Conservation (phyloP, 2,329 filamentous ascomycete species). For the Botrytis fabae region DNA sequence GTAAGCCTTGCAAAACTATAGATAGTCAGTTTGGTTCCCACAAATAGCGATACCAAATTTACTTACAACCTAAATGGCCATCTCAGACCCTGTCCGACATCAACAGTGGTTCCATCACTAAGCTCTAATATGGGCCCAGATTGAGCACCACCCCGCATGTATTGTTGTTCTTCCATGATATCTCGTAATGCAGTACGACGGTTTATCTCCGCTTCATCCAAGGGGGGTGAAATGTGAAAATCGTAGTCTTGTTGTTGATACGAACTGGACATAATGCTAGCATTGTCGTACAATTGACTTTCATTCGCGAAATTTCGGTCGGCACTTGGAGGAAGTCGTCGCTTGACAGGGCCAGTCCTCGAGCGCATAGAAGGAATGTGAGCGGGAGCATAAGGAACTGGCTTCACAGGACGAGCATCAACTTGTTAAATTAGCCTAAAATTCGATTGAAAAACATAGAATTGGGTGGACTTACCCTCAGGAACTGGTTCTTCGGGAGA, state of each 20-base stretch:
- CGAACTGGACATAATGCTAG: conserved; percentile 39
- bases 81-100: not conserved
- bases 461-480: conserved; percentile 1
- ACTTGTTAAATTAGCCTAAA: conserved; percentile 17
- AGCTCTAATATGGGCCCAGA: not conserved
- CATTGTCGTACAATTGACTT: conserved; percentile 41
- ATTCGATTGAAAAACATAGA: not conserved
- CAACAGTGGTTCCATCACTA: not conserved
- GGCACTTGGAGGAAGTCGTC: not conserved
- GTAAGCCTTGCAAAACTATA: not conserved
- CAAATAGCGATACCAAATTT: not conserved
- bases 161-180: conserved; percentile 26
- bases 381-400: not conserved
- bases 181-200: conserved; percentile 6
- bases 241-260: conserved; percentile 21
- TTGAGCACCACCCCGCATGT: conserved; percentile 9
- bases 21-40: not conserved
- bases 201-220: conserved; percentile 24
- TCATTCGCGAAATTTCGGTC: conserved; percentile 43
- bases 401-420: not conserved
- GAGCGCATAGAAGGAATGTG: conserved; percentile 15
- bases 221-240: conserved; percentile 17
- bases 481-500: not conserved
- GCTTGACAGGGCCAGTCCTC: conserved; percentile 2
- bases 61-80: not conserved